phyloP scores from a whole-genome alignment of 768 basidiomycete species.

The Paxillus ammoniavirescens region DNA sequence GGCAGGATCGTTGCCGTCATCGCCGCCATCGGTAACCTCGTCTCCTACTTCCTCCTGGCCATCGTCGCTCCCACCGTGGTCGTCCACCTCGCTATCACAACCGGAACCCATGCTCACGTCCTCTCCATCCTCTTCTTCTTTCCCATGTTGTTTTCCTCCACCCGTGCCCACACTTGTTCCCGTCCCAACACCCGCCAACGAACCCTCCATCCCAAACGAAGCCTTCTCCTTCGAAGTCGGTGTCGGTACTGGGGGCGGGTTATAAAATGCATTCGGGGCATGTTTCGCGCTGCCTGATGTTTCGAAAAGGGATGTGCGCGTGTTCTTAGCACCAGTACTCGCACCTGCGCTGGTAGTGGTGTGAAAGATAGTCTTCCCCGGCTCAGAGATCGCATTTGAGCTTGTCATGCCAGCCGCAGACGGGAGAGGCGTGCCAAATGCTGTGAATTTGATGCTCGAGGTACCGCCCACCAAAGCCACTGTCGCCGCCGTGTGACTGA shows the following conservation, averaged over 20 bases:
- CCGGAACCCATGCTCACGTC: slow-evolving; percentile 21
- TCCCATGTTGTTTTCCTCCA: slow-evolving; percentile 5
- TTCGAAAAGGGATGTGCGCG: slow-evolving; percentile 37
- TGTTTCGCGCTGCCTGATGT: slow-evolving; percentile 48
- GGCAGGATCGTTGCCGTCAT: slow-evolving; percentile 5
- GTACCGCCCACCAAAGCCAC: no score
- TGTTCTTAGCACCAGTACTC: slow-evolving; percentile 1
- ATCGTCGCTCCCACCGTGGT: not conserved
- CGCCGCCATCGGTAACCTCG: slow-evolving; percentile 6
- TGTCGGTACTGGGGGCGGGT: slow-evolving; percentile 38
- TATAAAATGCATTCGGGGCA: slow-evolving; percentile 66
- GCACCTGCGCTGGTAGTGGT: not conserved
- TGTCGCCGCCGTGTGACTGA: no score
- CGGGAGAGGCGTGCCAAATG: slow-evolving; percentile 25
- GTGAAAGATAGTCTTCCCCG: no score
- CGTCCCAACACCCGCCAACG: not conserved
- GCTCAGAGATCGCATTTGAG: not conserved
- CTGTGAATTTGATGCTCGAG: slow-evolving; percentile 17
- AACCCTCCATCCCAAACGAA: slow-evolving; percentile 2
- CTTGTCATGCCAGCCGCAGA: not conserved
- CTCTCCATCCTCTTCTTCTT: slow-evolving; percentile 5
- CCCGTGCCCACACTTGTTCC: not conserved
- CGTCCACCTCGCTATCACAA: slow-evolving; percentile 18
- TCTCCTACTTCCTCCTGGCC: slow-evolving; percentile 2
- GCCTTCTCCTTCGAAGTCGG: not conserved